These are phyloP conservation scores for Pezizomycotina sp. DNA, from an alignment of 2,329 filamentous ascomycete species.

Conservation along the genomic window DNA sequence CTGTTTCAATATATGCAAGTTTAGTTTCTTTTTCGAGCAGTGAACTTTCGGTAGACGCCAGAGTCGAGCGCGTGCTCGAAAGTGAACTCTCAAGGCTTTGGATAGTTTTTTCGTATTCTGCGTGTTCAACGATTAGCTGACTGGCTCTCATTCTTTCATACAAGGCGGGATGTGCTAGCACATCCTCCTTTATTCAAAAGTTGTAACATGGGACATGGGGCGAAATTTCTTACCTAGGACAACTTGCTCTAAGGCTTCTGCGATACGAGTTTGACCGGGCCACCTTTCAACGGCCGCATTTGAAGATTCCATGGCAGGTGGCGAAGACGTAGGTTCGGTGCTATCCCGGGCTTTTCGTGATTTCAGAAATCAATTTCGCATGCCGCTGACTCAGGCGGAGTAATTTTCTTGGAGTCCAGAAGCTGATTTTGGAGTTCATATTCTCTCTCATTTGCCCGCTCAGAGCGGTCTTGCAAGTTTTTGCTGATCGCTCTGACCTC, in stretches of 20 bases:
- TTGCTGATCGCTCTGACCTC: conserved; percentile 37
- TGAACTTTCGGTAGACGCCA: conserved; percentile 70
- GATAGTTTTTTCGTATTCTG: conserved; percentile 95
- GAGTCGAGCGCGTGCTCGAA: conserved; percentile 66
- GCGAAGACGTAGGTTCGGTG: conserved; percentile 43
- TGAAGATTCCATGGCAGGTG: conserved; percentile 42
- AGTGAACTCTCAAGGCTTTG: conserved; percentile 82
- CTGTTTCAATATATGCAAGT: conserved; percentile 80
- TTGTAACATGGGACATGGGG: no score
- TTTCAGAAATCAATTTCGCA: conserved; percentile 85
- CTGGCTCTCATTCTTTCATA: not conserved
- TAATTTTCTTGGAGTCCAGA: conserved; percentile 89
- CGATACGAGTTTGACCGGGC: conserved; percentile 93
- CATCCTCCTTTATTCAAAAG: no score
- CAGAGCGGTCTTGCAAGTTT: conserved; percentile 35
- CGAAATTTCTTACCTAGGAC: conserved; percentile 41
- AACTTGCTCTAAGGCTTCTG: conserved; percentile 86
- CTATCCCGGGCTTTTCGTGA: conserved; percentile 70
- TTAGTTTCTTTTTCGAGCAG: conserved; percentile 87
- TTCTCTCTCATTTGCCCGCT: conserved; percentile 70
- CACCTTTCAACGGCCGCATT: conserved; percentile 72
- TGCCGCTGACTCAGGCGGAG: conserved; percentile 79
- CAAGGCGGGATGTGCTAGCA: no score
- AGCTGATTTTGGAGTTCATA: conserved; percentile 85
- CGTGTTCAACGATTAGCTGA: conserved; percentile 1